These are phyloP conservation scores for Fraxinus greggii DNA, from an alignment of 305 asterid species.

Conservation along the genomic window DNA sequence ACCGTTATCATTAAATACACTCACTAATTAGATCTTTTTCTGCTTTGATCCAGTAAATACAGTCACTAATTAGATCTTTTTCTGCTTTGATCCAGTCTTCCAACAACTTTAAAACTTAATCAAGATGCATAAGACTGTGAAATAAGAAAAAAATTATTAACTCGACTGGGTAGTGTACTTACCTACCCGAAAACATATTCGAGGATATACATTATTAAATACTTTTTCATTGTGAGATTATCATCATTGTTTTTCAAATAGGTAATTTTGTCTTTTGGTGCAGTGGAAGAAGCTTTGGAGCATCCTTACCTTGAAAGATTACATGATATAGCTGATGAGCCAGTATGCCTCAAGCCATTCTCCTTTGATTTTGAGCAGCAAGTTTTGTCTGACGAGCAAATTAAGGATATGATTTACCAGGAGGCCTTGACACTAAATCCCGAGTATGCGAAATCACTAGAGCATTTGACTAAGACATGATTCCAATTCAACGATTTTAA, in stretches of 20 bases:
- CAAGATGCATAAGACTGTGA: background rate
- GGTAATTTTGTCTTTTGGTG: background rate
- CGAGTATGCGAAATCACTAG: constrained; percentile 31
- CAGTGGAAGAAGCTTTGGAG: constrained; percentile 81
- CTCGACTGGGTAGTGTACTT: background rate
- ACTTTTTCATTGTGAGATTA: background rate
- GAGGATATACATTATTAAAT: background rate
- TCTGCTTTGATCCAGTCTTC: background rate
- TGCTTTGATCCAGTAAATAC: background rate
- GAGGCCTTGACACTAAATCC: constrained; percentile 80
- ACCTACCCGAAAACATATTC: background rate
- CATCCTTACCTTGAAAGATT: constrained; percentile 80
- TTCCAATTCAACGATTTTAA: background rate
- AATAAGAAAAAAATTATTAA: background rate
- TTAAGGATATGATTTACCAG: constrained; percentile 82
- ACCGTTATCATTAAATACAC: background rate
- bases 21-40: background rate
- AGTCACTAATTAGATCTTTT: background rate
- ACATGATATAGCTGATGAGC: constrained; percentile 83
- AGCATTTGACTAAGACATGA: background rate
- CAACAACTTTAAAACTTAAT: background rate
- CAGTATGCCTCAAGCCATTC: constrained; percentile 61
- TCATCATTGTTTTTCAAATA: background rate
- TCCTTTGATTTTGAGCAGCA: constrained; percentile 79
- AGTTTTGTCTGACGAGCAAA: constrained; percentile 74